Base-by-base conservation (phyloP, 1,139 yeast genomes). In the Suhomyces choctaworum region DNA sequence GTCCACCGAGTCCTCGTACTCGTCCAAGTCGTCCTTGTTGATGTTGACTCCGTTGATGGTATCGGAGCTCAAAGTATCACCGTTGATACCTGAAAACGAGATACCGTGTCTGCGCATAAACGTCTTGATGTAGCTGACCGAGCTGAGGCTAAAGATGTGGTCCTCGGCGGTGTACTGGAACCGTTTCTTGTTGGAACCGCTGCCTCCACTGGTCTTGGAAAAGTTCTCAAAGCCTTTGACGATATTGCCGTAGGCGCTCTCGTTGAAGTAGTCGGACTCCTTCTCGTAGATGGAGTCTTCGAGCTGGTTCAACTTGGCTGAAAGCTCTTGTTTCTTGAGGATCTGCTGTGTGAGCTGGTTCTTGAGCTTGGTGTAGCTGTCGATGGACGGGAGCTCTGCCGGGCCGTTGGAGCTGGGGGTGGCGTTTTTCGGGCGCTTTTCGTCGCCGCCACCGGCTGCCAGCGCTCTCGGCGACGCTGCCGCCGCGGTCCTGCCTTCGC, bases 211-310 rank as follows among this genome's bases (percentile, higher is more conserved):
- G 6, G 64, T 58, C 53, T 85, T 86, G 35, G 82, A 70, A 55
- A 86, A 85, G 50, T 80, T 83, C 40, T 90, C 97, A 54, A 89
- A 90, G 1, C 97, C 97, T 47, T 83, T 83, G 22, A 89, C 85
- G 22, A 92, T 82, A 55, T 88, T 88, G 0, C 96, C 96, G 39
- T 79, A 77, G 7, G 72, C 63, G 47, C 70, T 60, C 40, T 84
- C 90, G 34, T 82, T 78, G 37, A 92, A 76, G 55, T 92, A 90
- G 20, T 78, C 78, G 5, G 85, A 80, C 58, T 92, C 97, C 45
- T 78, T 78, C 39, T 80, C 83, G 62, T 80, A 89, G n/a, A 92
- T 82, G 38, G 78, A 76, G 44, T 88, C 96, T 51, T 90, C 97
- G 11, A 88, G 54, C 31, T 62, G 61, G 25, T 73, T 74, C 35